Conservation (phyloP, 257 asterid genomes). For the Sherardia arvensis region DNA sequence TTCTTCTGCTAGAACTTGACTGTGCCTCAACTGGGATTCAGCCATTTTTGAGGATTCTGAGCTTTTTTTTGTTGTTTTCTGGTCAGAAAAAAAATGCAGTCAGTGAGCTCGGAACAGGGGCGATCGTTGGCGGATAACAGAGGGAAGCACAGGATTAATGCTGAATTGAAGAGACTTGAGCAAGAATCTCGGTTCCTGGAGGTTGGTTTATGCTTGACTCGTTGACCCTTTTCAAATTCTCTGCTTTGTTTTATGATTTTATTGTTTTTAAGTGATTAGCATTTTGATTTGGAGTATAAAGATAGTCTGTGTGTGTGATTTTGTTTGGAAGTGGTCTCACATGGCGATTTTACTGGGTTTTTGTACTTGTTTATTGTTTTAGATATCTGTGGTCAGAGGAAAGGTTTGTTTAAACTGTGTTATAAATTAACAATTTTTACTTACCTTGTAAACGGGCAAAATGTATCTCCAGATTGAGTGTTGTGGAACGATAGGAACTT, state of each 20-base stretch:
- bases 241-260: neutral
- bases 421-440: neutral
- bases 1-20: conserved; percentile 1
- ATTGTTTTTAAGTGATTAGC: conserved; percentile 1
- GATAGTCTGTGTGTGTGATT: neutral
- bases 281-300: neutral
- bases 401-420: neutral
- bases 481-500: neutral
- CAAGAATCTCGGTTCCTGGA: conserved; percentile 91
- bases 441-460: neutral
- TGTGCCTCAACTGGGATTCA: conserved; percentile 9
- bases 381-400: neutral
- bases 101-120: conserved; percentile 49
- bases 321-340: conserved; percentile 6
- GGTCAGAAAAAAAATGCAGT: conserved; percentile 41
- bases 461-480: neutral
- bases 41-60: conserved; percentile 1
- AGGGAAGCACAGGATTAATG: conserved; percentile 86
- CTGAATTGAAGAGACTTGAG: conserved; percentile 90
- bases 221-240: conserved; percentile 1
- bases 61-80: neutral
- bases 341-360: neutral
- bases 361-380: neutral
- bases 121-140: conserved; percentile 58
- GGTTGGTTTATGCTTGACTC: conserved; percentile 30